A percentile compares a stretch with the other conserved stretches of the same genome.
Evolutionary conservation across 2,329 filamentous ascomycete genomes (phyloP).

Genomic region (Fusarium newnesense): DNA sequence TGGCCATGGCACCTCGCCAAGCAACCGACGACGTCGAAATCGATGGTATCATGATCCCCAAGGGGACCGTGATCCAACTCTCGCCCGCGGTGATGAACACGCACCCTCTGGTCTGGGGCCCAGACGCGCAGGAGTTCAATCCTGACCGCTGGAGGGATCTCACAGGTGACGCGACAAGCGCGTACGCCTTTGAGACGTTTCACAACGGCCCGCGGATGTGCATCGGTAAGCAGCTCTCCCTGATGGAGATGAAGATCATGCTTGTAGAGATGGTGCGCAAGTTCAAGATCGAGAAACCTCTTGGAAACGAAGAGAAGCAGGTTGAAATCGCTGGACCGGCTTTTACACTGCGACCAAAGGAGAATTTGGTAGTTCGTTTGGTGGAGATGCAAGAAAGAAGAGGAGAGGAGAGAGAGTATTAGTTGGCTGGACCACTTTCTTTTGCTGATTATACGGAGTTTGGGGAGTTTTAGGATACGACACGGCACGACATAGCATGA

Average conservation of each 20-base stretch:
- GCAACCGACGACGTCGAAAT: slow-evolving; percentile 49
- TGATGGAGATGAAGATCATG: slow-evolving; percentile 53
- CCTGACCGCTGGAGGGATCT: slow-evolving; percentile 53
- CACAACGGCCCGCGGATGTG: slow-evolving; percentile 52
- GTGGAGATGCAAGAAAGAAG: slow-evolving; percentile 14
- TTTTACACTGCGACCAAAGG: slow-evolving; percentile 44
- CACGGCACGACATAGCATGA: not conserved
- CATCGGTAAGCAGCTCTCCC: slow-evolving; percentile 50
- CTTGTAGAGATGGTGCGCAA: slow-evolving; percentile 47
- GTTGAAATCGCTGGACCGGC: slow-evolving; percentile 39
- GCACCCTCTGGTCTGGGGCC: slow-evolving; percentile 52
- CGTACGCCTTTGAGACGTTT: slow-evolving; percentile 51
- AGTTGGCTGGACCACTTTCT: not conserved
- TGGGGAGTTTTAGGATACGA: not conserved
- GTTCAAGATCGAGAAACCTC: slow-evolving; percentile 45
- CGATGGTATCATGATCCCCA: slow-evolving; percentile 50
- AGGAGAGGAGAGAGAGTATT: not conserved
- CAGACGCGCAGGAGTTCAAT: slow-evolving; percentile 47
- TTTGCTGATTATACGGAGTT: not conserved
- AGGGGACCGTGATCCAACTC: slow-evolving; percentile 52
- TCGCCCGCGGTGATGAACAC: slow-evolving; percentile 51
- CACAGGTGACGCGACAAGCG: slow-evolving; percentile 36
- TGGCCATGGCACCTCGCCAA: slow-evolving; percentile 49
- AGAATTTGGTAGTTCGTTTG: slow-evolving; percentile 40
- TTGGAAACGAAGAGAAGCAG: slow-evolving; percentile 20